Evolutionary conservation across 345 rosid species (phyloP).

Genomic region (Pistacia atlantica): DNA sequence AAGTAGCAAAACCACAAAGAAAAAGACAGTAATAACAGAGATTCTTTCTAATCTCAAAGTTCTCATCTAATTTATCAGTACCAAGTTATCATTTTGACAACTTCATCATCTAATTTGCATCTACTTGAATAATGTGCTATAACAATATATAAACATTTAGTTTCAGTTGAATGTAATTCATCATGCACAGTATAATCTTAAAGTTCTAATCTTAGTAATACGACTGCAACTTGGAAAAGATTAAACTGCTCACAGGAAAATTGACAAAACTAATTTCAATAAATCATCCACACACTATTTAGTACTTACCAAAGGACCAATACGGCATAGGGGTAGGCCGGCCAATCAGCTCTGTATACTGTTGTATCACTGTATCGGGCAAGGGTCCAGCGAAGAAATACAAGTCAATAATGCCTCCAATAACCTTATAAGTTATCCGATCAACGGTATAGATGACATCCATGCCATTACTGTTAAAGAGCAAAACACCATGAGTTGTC

Average conservation of each 20-base stretch:
- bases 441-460: conserved; percentile 1
- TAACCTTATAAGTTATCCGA: conserved; percentile 8
- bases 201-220: not conserved
- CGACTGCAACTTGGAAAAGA: not conserved
- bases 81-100: no score
- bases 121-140: no score
- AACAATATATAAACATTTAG: no score
- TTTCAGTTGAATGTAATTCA: no score
- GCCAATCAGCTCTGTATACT: conserved; percentile 10
- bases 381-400: not conserved
- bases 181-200: not conserved
- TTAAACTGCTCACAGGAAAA: no score
- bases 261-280: not conserved
- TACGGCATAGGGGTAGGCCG: conserved; percentile 11
- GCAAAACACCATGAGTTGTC: conserved; percentile 11
- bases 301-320: conserved; percentile 3
- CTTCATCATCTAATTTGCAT: no score
- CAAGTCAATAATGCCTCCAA: conserved; percentile 7
- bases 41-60: no score
- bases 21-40: no score
- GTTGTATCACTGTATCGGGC: not conserved
- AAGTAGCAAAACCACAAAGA: no score
- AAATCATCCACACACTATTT: not conserved
- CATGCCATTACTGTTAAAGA: conserved; percentile 15
- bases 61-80: no score